Percentiles rank a stretch among this genome's conserved stretches.
Conservation (phyloP, 2,329 filamentous ascomycete species). For the Xenosphaeropsis pyriputrescens region DNA sequence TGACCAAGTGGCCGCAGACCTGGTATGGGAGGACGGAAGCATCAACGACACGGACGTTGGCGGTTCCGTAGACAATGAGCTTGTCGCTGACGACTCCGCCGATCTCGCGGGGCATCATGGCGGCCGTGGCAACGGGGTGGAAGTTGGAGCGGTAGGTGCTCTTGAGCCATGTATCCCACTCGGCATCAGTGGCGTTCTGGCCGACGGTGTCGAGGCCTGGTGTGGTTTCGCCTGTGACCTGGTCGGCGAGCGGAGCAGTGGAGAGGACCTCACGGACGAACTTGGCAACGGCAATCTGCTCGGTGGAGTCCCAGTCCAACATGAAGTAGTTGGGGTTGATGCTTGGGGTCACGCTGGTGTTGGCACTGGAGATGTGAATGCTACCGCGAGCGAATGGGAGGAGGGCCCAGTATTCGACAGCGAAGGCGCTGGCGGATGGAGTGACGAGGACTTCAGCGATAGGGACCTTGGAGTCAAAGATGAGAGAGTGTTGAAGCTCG, state of each 20-base stretch:
- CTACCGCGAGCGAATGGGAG: conserved; percentile 43
- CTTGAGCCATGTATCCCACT: conserved; percentile 23
- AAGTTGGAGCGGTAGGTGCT: conserved; percentile 23
- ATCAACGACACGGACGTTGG: conserved; percentile 2
- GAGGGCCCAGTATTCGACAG: conserved; percentile 22
- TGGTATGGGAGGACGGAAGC: conserved; percentile 2
- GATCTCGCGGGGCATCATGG: conserved; percentile 20
- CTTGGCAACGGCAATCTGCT: conserved; percentile 49
- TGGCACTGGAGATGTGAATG: conserved; percentile 37
- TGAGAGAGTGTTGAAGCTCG: conserved; percentile 28
- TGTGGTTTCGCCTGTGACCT: conserved; percentile 8
- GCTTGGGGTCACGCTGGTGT: conserved; percentile 25
- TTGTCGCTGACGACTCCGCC: conserved; percentile 22
- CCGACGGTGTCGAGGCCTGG: conserved; percentile 10
- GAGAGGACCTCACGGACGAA: conserved; percentile 41
- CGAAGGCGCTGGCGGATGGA: conserved; percentile 14
- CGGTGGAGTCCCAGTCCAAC: conserved; percentile 34
- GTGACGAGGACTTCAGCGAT: conserved; percentile 28
- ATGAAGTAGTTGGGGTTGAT: conserved; percentile 27
- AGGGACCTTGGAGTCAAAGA: conserved; percentile 26
- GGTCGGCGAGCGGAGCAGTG: conserved; percentile 20
- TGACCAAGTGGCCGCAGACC: conserved; percentile 1
- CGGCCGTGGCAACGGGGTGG: conserved; percentile 24
- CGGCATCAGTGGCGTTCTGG: conserved; percentile 22
- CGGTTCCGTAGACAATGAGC: conserved; percentile 22